phyloP scores from a whole-genome alignment of 2,329 filamentous ascomycete genomes.

The Diaporthe batatas region DNA sequence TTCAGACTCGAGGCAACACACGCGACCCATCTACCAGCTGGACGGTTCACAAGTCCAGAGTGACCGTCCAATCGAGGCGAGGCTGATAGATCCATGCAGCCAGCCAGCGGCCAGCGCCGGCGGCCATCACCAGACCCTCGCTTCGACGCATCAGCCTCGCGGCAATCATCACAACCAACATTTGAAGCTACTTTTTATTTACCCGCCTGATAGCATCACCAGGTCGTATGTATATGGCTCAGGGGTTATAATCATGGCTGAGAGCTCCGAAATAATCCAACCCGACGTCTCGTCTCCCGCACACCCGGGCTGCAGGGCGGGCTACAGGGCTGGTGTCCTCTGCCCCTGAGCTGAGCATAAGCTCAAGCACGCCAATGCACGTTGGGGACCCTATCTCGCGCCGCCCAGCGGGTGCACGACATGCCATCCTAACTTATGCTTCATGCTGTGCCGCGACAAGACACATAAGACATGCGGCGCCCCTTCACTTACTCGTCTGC shows the following conservation, averaged over 20 bases:
- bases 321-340: too few species aligned
- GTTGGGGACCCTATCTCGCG: conserved; percentile 26
- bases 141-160: conserved; percentile 16
- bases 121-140: not conserved
- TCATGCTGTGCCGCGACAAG: conserved; percentile 30
- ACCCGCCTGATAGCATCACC: not conserved
- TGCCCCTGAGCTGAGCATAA: conserved; percentile 39
- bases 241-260: not conserved
- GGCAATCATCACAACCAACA: not conserved
- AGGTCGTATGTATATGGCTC: not conserved
- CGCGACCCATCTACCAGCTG: conserved; percentile 26
- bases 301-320: not conserved
- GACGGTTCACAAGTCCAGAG: conserved; percentile 15
- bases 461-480: conserved; percentile 15
- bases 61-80: conserved; percentile 9
- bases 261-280: not conserved
- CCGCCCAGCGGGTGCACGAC: conserved; percentile 22
- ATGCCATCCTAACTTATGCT: conserved; percentile 30
- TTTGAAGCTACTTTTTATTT: conserved; percentile 6
- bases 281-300: conserved; percentile 15
- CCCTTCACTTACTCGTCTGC: not conserved
- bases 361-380: conserved; percentile 22
- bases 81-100: conserved; percentile 1
- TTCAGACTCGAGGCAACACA: conserved; percentile 38
- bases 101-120: too few species aligned